Base-by-base conservation (phyloP, 2,329 filamentous ascomycete genomes). In the Aspergillus fructus region DNA sequence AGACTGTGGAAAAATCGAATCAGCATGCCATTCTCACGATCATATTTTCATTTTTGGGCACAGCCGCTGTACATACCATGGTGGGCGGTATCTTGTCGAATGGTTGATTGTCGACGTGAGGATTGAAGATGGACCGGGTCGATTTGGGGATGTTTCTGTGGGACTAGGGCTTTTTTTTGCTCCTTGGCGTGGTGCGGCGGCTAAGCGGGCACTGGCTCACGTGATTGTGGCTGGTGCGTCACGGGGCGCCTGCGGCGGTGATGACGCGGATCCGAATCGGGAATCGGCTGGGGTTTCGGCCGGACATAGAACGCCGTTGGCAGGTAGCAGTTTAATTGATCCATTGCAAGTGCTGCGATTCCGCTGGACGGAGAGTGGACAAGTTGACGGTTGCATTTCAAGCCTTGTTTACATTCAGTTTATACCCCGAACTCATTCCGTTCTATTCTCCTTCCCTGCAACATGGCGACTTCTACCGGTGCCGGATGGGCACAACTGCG, bases 401-500 rank as follows among this genome's bases (percentile, higher is more conserved):
- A 53, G 33, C 24, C 13, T 23, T 49, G 12, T 33, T 45, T 17
- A 30, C 41, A n/a, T 19, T 45, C 5, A 3, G 15, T 24, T 27
- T 43, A 34, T 52, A 43, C n/a, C 43, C 49, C 11, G 42, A 3
- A 33, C 17, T 41, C 43, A 34, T 45, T n/a, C 48, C 45, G 4
- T 34, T 42, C 27, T 50, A 11, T 45, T 48, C 23, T 45, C 11
- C 24, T 24, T 19, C 13, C 46, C 17, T 47, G 50, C 62, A 13
- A 48, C 8, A 87, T 86, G 83, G 78, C 82, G 62, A 71, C 80
- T 64, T 75, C 83, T 62, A 85, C 77, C n/a, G 76, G 78, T 62
- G 81, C 84, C 62, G 88, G 92, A 78, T 99, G 94, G 94, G 88
- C 91, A 70, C 92, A 97, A 79, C 83, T 97, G 66, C 90, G 94